These are phyloP conservation scores for Ceratocystis diversiconidia DNA, from an alignment of 2,329 filamentous ascomycete genomes.

Conservation along the genomic window DNA sequence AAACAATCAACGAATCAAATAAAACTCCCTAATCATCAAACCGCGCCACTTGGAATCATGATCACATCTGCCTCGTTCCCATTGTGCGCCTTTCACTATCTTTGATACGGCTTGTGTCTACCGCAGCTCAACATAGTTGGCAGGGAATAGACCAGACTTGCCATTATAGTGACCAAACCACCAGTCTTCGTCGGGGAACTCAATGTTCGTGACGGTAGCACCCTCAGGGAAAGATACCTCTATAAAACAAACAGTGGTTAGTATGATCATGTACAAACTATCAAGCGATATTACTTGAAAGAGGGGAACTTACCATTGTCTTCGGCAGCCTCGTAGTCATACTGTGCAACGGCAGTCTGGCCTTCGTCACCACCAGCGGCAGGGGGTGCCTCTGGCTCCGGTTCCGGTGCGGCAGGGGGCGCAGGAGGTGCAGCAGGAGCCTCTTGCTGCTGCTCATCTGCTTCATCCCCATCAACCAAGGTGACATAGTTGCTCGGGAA, in stretches of 20 bases:
- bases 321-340: conserved; percentile 94
- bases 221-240: conserved; percentile 76
- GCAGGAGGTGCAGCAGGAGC: conserved; percentile 23
- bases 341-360: conserved; percentile 68
- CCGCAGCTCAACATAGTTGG: conserved; percentile 50
- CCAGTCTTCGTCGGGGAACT: conserved; percentile 98
- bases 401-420: conserved; percentile 24
- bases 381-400: conserved; percentile 30
- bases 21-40: neutral
- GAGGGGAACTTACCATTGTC: conserved; percentile 53
- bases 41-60: neutral
- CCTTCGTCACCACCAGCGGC: conserved; percentile 28
- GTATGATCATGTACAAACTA: neutral
- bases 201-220: conserved; percentile 65
- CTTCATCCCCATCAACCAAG: conserved; percentile 47
- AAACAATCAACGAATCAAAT: neutral
- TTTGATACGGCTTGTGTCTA: conserved; percentile 5
- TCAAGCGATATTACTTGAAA: neutral
- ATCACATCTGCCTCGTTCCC: neutral
- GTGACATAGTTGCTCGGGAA: conserved; percentile 98
- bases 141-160: conserved; percentile 67
- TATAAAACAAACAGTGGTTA: conserved; percentile 25
- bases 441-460: conserved; percentile 30
- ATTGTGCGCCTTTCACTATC: neutral
- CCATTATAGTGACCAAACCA: conserved; percentile 84